Base-by-base conservation (phyloP, 2,329 filamentous ascomycete genomes). In the Sarocladium oryzae region DNA sequence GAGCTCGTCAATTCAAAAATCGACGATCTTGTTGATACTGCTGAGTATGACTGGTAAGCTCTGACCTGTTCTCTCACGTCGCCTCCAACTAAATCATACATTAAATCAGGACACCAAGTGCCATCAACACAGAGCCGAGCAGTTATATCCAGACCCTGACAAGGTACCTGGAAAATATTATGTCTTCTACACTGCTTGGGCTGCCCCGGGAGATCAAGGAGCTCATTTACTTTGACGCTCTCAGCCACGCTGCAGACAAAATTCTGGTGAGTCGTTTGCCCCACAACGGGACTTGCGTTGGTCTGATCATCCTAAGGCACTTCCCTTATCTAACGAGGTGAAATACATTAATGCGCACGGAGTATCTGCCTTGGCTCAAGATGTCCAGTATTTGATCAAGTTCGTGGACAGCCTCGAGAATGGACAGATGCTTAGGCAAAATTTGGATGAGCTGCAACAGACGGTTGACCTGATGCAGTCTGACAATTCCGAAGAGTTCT, bases 1-100 rank as follows among this genome's bases (percentile, higher is more conserved):
- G 95, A 99, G 69, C 79, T 99, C 0, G 93, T 99, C 56, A 97
- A 99, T 70, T 95, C 88, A 52, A 99, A 99, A 73, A 97, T 99
- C 60, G 92, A 97, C 63, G 93, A 99, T 64, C 79, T 99, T 10
- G 88, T 99, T 51, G 92, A 96, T 60, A 97, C 91, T 0, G 92
- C 93, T 28, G 93, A 99, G 69, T 99, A 99, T 64, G 89, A 97
- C 66, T 99, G 93, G 86, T 84, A 69, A 51, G 70, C 51, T 4
- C 6, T 11, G 7, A 38, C 15, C 37, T 41, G 2, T 15, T 35
- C 7, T 16, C 21, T 13, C 15, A 26, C 3, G n/a, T 18, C 23
- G 24, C 23, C 15, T 20, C 7, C 37, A n/a, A 20, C 37, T 50
- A 52, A 59, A 65, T 52, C 61, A 36, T 37, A 13, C 40, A 26